phyloP scores from a whole-genome alignment of 768 basidiomycete genomes.

The Hygrophoropsis aurantiaca region DNA sequence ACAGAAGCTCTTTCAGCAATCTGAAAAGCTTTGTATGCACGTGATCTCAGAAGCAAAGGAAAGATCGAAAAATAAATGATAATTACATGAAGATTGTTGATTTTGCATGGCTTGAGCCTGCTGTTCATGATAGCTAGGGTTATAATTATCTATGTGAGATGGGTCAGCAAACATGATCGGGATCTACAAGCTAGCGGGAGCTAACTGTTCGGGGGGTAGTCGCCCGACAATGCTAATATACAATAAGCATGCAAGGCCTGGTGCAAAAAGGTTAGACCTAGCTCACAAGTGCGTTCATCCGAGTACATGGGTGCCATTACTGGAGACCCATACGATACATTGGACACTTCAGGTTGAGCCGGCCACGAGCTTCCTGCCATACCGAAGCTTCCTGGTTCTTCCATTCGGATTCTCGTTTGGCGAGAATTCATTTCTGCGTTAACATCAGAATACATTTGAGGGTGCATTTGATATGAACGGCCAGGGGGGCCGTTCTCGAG shows the following conservation, averaged over 20 bases:
- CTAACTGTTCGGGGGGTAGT: conserved; percentile 42
- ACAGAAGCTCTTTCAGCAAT: conserved; percentile 53
- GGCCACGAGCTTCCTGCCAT: conserved; percentile 32
- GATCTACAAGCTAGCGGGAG: conserved; percentile 6
- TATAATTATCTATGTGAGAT: conserved; percentile 27
- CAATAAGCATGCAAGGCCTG: conserved; percentile 11
- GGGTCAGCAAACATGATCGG: conserved; percentile 17
- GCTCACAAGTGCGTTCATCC: conserved; percentile 58
- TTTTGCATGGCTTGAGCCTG: conserved; percentile 26
- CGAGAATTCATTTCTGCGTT: conserved; percentile 29
- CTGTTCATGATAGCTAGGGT: conserved; percentile 33
- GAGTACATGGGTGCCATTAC: conserved; percentile 50
- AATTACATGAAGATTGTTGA: conserved; percentile 31
- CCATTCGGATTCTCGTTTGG: conserved; percentile 28
- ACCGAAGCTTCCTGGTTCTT: conserved; percentile 27
- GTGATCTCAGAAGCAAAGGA: conserved; percentile 17
- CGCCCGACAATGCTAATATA: conserved; percentile 40
- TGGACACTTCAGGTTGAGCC: conserved; percentile 30
- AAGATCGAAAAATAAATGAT: conserved; percentile 20
- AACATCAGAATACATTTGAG: conserved; percentile 34
- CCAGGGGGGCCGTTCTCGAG: conserved; percentile 30
- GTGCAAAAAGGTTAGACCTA: conserved; percentile 6
- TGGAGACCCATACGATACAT: conserved; percentile 43
- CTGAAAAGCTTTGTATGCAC: conserved; percentile 47
- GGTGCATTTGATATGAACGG: conserved; percentile 35